phyloP scores from a whole-genome alignment of 139 green algal species.

The Coelastrella sp. region DNA sequence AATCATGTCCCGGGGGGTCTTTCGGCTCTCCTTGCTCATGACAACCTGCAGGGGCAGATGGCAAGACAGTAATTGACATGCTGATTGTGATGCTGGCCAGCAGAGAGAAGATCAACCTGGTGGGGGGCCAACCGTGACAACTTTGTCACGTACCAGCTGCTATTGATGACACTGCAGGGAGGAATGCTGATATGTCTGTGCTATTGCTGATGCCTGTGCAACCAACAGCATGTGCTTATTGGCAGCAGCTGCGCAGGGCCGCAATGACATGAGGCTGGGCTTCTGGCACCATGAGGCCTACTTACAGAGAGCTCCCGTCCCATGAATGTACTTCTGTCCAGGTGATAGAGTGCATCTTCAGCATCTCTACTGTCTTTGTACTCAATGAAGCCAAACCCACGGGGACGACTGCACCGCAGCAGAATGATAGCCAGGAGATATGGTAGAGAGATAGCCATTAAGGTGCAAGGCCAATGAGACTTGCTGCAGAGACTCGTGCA shows the following conservation, averaged over 20 bases:
- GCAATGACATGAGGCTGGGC: no score
- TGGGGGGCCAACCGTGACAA: no score
- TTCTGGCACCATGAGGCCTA: background rate
- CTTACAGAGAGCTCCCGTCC: constrained; percentile 73
- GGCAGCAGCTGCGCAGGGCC: background rate
- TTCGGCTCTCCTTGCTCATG: constrained; percentile 75
- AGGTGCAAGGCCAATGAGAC: background rate
- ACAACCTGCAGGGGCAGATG: background rate
- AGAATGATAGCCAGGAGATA: background rate
- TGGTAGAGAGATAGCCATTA: background rate
- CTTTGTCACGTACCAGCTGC: background rate
- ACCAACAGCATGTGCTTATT: constrained; percentile 55
- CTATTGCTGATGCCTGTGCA: background rate
- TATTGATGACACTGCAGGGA: background rate
- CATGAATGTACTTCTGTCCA: constrained; percentile 73
- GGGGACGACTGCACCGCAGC: constrained; percentile 55
- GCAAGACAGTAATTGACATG: no score
- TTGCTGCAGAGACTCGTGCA: background rate
- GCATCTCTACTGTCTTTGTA: constrained; percentile 80
- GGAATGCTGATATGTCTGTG: background rate
- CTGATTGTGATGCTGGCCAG: no score
- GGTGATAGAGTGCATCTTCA: constrained; percentile 78
- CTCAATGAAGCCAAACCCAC: constrained; percentile 91
- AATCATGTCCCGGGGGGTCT: constrained; percentile 86
- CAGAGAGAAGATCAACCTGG: no score